A percentile compares a stretch with the other conserved stretches of the same genome.
phyloP scores from a whole-genome alignment of 106 monocot species.

The Acanthochlamys bracteata region DNA sequence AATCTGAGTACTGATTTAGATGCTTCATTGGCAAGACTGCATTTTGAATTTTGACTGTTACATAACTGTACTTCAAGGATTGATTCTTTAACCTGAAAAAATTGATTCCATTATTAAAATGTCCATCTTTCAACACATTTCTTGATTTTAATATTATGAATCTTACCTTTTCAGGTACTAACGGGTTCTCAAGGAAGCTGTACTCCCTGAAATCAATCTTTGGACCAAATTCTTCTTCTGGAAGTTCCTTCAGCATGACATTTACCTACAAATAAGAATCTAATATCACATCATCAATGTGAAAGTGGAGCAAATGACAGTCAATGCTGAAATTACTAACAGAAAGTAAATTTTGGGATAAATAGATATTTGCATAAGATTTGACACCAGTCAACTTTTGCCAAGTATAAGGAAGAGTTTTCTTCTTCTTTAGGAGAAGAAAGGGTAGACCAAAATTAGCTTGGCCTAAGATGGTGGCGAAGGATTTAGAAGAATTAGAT shows the following conservation, averaged over 20 bases:
- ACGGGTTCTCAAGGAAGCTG: constrained; percentile 78
- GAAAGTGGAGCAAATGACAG: no score
- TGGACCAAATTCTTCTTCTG: constrained; percentile 69
- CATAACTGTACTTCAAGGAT: constrained; percentile 60
- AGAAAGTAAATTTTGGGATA: no score
- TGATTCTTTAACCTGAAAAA: constrained; percentile 71
- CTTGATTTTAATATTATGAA: not conserved
- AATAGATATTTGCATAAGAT: no score
- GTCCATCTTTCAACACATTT: not conserved
- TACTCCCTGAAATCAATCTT: constrained; percentile 81
- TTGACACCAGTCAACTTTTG: no score
- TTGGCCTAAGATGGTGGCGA: no score
- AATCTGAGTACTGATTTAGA: constrained; percentile 29
- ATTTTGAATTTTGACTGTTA: constrained; percentile 29
- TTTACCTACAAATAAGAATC: constrained; percentile 36
- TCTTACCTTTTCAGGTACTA: constrained; percentile 46
- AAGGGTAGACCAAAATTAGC: no score
- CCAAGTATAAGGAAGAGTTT: no score
- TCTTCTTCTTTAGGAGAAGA: no score
- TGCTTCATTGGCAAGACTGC: constrained; percentile 26
- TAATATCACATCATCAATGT: not conserved
- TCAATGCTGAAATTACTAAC: no score
- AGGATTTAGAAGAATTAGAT: no score
- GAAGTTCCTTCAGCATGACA: constrained; percentile 52
- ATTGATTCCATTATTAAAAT: constrained; percentile 1